These are phyloP conservation scores for Goffeauzyma gilvescens DNA, from an alignment of 768 basidiomycete species.

Conservation along the genomic window DNA sequence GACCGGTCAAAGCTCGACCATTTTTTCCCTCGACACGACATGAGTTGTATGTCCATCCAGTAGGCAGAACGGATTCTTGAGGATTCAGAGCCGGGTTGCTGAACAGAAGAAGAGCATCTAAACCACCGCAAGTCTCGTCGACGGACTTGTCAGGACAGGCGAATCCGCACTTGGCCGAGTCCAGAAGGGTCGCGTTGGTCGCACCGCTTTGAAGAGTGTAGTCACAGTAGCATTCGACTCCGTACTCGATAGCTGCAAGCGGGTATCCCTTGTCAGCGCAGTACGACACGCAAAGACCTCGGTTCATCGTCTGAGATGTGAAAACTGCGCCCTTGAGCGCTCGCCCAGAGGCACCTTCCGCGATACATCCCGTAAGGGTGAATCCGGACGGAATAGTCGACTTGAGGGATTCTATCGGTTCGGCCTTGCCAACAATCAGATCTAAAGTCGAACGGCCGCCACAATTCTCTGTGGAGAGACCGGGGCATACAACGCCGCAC, in stretches of 20 bases:
- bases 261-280: constrained; percentile 17
- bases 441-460: no score
- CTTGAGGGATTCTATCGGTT: no score
- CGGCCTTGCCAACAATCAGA: no score
- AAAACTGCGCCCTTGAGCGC: constrained; percentile 13
- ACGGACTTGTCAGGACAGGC: constrained; percentile 18
- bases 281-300: constrained; percentile 13
- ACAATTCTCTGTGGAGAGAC: constrained; percentile 33
- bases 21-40: constrained; percentile 19
- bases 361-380: not conserved
- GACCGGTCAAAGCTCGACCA: constrained; percentile 18
- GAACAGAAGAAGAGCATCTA: constrained; percentile 17
- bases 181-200: constrained; percentile 24
- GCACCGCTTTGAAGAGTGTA: constrained; percentile 24
- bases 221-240: constrained; percentile 25
- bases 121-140: constrained; percentile 31
- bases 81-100: constrained; percentile 23
- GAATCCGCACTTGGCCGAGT: constrained; percentile 17
- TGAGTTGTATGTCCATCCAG: constrained; percentile 21
- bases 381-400: no score
- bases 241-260: constrained; percentile 28
- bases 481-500: constrained; percentile 20
- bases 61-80: constrained; percentile 7
- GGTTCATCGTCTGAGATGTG: constrained; percentile 25
- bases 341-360: constrained; percentile 6